Base-by-base conservation (phyloP, 495 filamentous ascomycete species). In the Ramalina intermedia region DNA sequence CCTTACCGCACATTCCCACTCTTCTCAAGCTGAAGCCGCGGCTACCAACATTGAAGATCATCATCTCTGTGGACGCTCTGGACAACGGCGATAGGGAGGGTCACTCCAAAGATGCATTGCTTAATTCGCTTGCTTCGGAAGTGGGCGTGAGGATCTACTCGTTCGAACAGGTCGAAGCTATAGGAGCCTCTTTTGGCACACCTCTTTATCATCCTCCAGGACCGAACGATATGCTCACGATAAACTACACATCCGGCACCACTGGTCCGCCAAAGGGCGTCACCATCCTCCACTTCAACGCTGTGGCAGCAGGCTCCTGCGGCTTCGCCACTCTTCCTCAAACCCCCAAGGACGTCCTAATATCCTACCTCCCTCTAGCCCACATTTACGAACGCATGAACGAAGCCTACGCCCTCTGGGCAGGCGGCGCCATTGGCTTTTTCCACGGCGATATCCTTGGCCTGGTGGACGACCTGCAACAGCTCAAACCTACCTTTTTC, bases 201-300 rank as follows among this genome's bases (percentile, higher is more conserved):
- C 74, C 81, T 39, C 69, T 75, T 61, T 80, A 79, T 44, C 68
- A 69, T 39, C 75, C 82, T 27, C 90, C 91, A 8, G 66, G 65
- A 27, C 76, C 84, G 1, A 74, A 82, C 2, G 88, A 96, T 59
- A 73, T 84, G 57, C 72, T 94, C 48, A 96, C 91, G 29, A 88
- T 98, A 67, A 98, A 96, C 69, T 98, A 98, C 68, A 98, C 91
- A 9, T 94, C 86, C 12, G 91, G 91, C 16, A 98, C 91, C 9
- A 98, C 91, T 0, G 93, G 91, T 6, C 75, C 84, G 53, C 91
- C 91, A 5, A 98, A 98, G 68, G 91, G 91, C 49, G 91, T 96
- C 6, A 70, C 90, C 33, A 66, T 96, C 52, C 87, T 84, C 4
- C 93, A 98, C 59, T 67, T 69, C 54, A 85, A 82, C 60, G 85